Evolutionary conservation across 306 rosid species (phyloP).

Genomic region (Prunus fruticosa): DNA sequence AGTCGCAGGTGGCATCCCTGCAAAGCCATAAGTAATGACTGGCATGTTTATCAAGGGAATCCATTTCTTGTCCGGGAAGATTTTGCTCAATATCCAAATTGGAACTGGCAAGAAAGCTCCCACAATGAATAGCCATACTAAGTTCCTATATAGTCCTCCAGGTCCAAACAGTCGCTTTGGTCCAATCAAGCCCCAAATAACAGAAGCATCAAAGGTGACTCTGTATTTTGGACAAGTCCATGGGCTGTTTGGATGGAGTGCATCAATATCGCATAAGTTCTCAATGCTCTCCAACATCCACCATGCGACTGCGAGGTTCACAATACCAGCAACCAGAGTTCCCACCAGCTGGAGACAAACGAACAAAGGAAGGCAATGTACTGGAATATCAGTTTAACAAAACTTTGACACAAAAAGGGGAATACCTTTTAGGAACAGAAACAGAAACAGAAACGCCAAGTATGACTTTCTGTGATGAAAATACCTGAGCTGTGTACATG

Average conservation of each 20-base stretch:
- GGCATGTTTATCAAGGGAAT: conserved; percentile 87
- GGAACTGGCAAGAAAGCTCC: conserved; percentile 94
- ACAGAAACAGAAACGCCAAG: background rate
- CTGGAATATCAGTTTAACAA: background rate
- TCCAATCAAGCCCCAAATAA: conserved; percentile 95
- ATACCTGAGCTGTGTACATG: conserved; percentile 95
- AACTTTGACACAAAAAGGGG: background rate
- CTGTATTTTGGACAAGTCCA: conserved; percentile 98
- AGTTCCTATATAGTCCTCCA: conserved; percentile 76
- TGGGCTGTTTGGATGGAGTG: conserved; percentile 67
- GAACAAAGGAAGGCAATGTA: too few species aligned
- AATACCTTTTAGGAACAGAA: background rate
- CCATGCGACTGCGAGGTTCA: conserved; percentile 94
- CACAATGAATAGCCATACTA: conserved; percentile 81
- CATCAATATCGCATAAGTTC: conserved; percentile 72
- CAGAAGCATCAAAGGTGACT: conserved; percentile 95
- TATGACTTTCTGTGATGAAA: conserved; percentile 13
- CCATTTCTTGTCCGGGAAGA: conserved; percentile 87
- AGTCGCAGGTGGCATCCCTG: conserved; percentile 98
- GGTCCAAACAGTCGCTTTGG: conserved; percentile 86
- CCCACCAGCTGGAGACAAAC: conserved; percentile 70
- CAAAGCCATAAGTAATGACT: conserved; percentile 85
- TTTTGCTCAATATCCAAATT: conserved; percentile 74
- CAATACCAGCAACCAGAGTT: conserved; percentile 68
- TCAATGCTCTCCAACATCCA: conserved; percentile 89